Evolutionary conservation across 2,329 filamentous ascomycete species (phyloP).

Genomic region (Fusarium coffeatum): DNA sequence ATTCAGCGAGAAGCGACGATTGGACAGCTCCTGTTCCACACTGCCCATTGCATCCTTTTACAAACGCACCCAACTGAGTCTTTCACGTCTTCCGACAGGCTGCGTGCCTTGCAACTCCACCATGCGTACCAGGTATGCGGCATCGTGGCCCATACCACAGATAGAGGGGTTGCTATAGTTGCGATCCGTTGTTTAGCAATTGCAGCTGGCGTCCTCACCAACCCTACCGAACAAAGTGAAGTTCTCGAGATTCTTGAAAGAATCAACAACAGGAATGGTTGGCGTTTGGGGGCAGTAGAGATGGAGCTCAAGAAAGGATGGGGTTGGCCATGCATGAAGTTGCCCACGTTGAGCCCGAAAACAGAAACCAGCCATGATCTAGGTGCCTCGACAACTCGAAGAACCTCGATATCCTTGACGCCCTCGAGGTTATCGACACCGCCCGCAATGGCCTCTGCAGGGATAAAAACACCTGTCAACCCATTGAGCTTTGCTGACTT

Average conservation of each 20-base stretch:
- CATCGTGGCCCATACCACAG: slow-evolving; percentile 86
- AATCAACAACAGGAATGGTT: slow-evolving; percentile 81
- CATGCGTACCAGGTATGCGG: slow-evolving; percentile 90
- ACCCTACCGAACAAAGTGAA: slow-evolving; percentile 80
- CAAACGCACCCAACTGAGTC: slow-evolving; percentile 80
- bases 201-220: slow-evolving; percentile 77
- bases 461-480: slow-evolving; percentile 65
- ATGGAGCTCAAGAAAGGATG: slow-evolving; percentile 79
- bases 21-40: slow-evolving; percentile 89
- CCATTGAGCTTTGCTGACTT: slow-evolving; percentile 82
- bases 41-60: slow-evolving; percentile 81
- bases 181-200: slow-evolving; percentile 83
- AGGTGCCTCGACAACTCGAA: slow-evolving; percentile 9
- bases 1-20: slow-evolving; percentile 85
- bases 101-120: slow-evolving; percentile 75
- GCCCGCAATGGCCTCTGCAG: slow-evolving; percentile 45
- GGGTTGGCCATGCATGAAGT: slow-evolving; percentile 67
- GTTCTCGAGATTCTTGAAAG: slow-evolving; percentile 80
- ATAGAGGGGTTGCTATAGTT: slow-evolving; percentile 81
- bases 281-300: slow-evolving; percentile 79
- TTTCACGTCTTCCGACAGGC: slow-evolving; percentile 69
- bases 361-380: slow-evolving; percentile 19
- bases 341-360: slow-evolving; percentile 20
- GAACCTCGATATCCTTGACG: slow-evolving; percentile 21
- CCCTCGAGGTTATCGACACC: slow-evolving; percentile 37